Base-by-base conservation (phyloP, 2,329 filamentous ascomycete species). In the Emergomyces pasteurianus region DNA sequence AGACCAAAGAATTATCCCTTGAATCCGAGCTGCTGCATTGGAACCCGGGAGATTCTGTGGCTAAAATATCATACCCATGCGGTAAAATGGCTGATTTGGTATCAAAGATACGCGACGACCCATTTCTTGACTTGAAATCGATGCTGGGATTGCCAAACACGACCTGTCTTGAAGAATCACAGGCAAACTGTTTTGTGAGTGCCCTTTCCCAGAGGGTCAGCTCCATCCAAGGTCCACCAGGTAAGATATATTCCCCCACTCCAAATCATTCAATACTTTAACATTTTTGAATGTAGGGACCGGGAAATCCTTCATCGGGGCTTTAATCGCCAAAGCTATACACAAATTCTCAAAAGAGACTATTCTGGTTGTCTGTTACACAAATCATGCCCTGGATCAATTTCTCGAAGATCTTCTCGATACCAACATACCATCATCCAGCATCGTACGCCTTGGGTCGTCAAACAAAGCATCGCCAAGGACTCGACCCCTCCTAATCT, bases 241-340 rank as follows among this genome's bases (percentile, higher is more conserved):
- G 83, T 82, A 73, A 63, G 74, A 46, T n/a, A 21, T 42, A 23
- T 16, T 53, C n/a, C 0, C 80, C 83, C 62, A 58, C 53, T 14
- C 36, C 4, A 10, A 55, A 38, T 26, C 4, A 31, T 63, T 43
- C 4, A 40, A 58, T 23, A 8, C 36, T 28, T n/a, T 40, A 58
- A 38, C 21, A 58, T 28, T 14, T n/a, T 3, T 26, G n/a, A 42
- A 40, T 26, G 12, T 55, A 85, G 85, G 86, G 0, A 91, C 87
- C 0, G 88, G 88, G 0, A 92, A 92, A 65, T 89, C 86, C 0
- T 89, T 89, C 63, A 80, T 89, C 2, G 88, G 88, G 0, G 83
- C 86, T 0, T 73, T 87, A 1, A 74, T 86, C 0, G 80, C 83
- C 0, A 84, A 85, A 58, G 70, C 77, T 0, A 67, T 91, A 0